Base-by-base conservation (phyloP, 768 basidiomycete species). In the Lentinula aciculospora region DNA sequence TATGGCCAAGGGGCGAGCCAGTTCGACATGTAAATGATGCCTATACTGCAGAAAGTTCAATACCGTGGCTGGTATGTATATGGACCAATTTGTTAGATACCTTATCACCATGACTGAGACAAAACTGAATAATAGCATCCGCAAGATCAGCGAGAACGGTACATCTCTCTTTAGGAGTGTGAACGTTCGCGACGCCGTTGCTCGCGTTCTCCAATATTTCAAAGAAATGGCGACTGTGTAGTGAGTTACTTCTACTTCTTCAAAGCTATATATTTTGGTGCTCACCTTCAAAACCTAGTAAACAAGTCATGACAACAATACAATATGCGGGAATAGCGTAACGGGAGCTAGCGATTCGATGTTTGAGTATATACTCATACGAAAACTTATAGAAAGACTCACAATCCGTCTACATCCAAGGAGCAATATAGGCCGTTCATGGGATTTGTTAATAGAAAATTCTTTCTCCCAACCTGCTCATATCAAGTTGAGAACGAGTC, bases 351-450 rank as follows among this genome's bases (percentile, higher is more conserved):
- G 19, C 13, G 37, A 4, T 32, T 21, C 13, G 15, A 42, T 29
- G 44, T 47, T 53, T 49, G n/a, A 44, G 21, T 21, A 21, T 34
- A 40, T 10, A 28, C 50, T 25, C n/a, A n/a, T n/a, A n/a, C n/a
- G 53, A 37, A 19, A 27, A 32, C 29, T 23, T 27, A 39, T 21
- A 28, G 27, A 55, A 42, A 39, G 10, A 67, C 80, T 56, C 58
- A 82, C 81, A 75, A 66, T 45, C 64, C 60, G 36, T 64, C 61
- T 9, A 62, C 59, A 21, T 64, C 61, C n/a, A 74, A 63, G 15
- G 73, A 72, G 62, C 83, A 84, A 67, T 82, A 83, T 44, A 84
- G 61, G 31, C 79, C 77, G 64, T 81, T 82, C 45, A 67, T 57
- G 2, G 66, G 64, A 31, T 62, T 60, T 19, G 74, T 61, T 19